phyloP scores from a whole-genome alignment of 73 alveolate genomes.

The Blepharisma japonicum region DNA sequence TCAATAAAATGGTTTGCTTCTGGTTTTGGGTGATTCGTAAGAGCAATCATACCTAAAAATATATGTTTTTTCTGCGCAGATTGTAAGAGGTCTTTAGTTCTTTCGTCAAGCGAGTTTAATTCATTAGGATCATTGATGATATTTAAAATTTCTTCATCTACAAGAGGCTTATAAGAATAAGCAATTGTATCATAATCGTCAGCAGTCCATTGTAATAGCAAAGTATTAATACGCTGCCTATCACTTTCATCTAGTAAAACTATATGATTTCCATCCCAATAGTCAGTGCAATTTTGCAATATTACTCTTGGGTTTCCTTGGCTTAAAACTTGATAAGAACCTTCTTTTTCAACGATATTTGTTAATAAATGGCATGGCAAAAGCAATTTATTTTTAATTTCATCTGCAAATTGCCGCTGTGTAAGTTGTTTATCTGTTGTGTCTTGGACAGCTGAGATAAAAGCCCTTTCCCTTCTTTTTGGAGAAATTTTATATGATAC shows the following conservation, averaged over 20 bases:
- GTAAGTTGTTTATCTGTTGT: too few species aligned
- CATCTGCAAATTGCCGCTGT: neutral
- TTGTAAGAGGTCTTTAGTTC: neutral
- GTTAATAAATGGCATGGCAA: conserved; percentile 21
- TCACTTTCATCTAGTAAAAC: neutral
- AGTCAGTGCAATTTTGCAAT: conserved; percentile 10
- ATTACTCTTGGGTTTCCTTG: conserved; percentile 27
- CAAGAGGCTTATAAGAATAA: conserved; percentile 17
- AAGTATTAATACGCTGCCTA: conserved; percentile 14
- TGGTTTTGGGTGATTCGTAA: conserved; percentile 18
- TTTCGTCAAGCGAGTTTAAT: neutral
- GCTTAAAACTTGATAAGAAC: conserved; percentile 5
- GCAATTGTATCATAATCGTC: conserved; percentile 24
- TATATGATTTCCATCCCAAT: conserved; percentile 24
- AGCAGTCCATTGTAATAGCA: conserved; percentile 28
- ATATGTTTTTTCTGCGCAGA: conserved; percentile 9
- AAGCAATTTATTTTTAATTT: neutral
- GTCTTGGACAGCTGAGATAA: too few species aligned
- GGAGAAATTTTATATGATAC: too few species aligned
- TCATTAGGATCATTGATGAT: neutral
- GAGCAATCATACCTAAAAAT: conserved; percentile 25
- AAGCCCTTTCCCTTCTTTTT: too few species aligned
- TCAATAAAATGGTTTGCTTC: conserved; percentile 33
- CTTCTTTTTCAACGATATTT: conserved; percentile 1
- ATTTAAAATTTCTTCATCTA: conserved; percentile 15